A percentile compares a stretch with the other conserved stretches of the same genome.
Conservation (phyloP, 306 rosid genomes). For the Urtica urens region DNA sequence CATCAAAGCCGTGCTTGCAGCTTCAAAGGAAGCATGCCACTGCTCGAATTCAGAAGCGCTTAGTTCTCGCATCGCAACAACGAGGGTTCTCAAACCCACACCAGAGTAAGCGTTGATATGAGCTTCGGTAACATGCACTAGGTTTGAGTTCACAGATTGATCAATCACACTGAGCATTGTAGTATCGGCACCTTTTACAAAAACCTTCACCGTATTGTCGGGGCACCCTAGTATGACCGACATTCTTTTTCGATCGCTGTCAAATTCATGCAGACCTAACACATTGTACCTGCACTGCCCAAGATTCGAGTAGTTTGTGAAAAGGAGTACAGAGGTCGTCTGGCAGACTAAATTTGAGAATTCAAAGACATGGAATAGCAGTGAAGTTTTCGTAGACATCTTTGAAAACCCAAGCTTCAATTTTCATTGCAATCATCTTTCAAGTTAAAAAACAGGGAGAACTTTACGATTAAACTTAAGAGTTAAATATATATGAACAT, state of each 20-base stretch:
- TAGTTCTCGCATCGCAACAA: slow-evolving; percentile 71
- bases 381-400: no score
- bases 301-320: not conserved
- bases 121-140: slow-evolving; percentile 38
- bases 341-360: no score
- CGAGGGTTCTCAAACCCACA: slow-evolving; percentile 84
- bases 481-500: not conserved
- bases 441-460: no score
- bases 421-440: no score
- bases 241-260: slow-evolving; percentile 93
- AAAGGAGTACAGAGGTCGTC: not conserved
- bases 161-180: slow-evolving; percentile 67
- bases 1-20: slow-evolving; percentile 81
- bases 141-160: slow-evolving; percentile 20
- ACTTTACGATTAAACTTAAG: no score
- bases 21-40: slow-evolving; percentile 81
- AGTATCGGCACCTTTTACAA: slow-evolving; percentile 93
- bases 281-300: slow-evolving; percentile 61
- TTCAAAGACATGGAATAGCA: no score
- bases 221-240: slow-evolving; percentile 91
- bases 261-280: slow-evolving; percentile 95
- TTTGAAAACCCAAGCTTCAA: no score
- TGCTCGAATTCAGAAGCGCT: slow-evolving; percentile 57
- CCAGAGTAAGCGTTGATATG: slow-evolving; percentile 78
- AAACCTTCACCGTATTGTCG: slow-evolving; percentile 63